A percentile compares a stretch with the other conserved stretches of the same genome.
Conservation (phyloP, 2,329 filamentous ascomycete genomes). For the Ophiostoma populinum region DNA sequence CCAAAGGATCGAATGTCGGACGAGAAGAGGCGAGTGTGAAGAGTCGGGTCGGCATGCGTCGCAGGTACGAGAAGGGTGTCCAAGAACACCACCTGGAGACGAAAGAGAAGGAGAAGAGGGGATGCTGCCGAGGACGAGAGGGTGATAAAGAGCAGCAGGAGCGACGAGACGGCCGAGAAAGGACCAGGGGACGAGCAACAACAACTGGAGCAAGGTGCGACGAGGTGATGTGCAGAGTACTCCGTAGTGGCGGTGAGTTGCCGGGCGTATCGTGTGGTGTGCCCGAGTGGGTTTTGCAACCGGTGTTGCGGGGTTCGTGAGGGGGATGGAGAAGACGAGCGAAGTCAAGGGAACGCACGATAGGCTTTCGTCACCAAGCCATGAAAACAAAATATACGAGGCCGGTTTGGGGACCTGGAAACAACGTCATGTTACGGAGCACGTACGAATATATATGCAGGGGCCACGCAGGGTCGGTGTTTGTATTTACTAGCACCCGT, state of each 20-base stretch:
- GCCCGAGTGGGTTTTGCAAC: conserved; percentile 1
- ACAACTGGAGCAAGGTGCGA: conserved; percentile 1
- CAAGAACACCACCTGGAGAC: too few relatives aligned
- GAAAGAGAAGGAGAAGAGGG: background rate
- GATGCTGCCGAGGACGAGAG: too few relatives aligned
- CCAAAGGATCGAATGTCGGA: too few relatives aligned
- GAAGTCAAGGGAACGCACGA: conserved; percentile 2
- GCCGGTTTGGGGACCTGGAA: background rate
- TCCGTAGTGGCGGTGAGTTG: conserved; percentile 8
- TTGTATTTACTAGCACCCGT: too few relatives aligned
- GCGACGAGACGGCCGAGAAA: background rate
- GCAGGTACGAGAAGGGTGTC: too few relatives aligned
- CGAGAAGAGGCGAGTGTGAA: too few relatives aligned
- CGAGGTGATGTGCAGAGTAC: too few relatives aligned
- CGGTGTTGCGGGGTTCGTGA: conserved; percentile 3
- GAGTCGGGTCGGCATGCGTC: too few relatives aligned
- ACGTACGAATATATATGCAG: too few relatives aligned
- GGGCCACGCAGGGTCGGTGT: too few relatives aligned
- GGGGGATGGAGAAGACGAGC: conserved; percentile 1
- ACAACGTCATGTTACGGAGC: too few relatives aligned
- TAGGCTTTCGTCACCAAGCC: background rate
- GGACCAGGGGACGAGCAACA: background rate
- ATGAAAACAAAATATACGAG: background rate
- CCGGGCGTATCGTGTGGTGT: conserved; percentile 1
- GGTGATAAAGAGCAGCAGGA: background rate